phyloP scores from a whole-genome alignment of 345 rosid species.

The Salix viminalis region DNA sequence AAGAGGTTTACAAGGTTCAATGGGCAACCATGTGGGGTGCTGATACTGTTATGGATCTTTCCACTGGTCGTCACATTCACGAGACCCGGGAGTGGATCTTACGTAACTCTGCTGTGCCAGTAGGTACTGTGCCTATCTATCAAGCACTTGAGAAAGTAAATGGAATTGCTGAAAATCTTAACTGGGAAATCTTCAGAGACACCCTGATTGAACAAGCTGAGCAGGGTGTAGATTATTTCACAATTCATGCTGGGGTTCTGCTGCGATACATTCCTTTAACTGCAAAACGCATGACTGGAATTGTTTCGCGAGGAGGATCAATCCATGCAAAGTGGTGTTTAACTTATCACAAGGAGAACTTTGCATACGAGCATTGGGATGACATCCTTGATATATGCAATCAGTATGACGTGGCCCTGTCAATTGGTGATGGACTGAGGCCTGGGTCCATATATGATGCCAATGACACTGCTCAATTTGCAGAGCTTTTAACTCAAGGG shows the following conservation, averaged over 20 bases:
- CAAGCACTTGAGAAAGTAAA: conserved; percentile 96
- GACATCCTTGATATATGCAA: conserved; percentile 93
- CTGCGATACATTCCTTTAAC: conserved; percentile 90
- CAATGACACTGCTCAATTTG: conserved; percentile 95
- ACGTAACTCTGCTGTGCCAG: conserved; percentile 92
- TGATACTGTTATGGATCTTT: conserved; percentile 97
- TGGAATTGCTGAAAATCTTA: conserved; percentile 90
- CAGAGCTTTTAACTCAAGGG: conserved; percentile 98
- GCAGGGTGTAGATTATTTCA: conserved; percentile 98
- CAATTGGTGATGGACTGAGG: conserved; percentile 93
- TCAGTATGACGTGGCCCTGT: conserved; percentile 91
- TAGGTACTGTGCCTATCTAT: conserved; percentile 94
- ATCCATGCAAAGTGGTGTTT: conserved; percentile 99
- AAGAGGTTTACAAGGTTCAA: conserved; percentile 97
- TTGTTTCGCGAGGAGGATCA: conserved; percentile 95
- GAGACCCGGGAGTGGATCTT: conserved; percentile 98
- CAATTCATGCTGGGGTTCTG: conserved; percentile 92
- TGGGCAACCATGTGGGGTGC: conserved; percentile 99
- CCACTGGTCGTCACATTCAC: conserved; percentile 96
- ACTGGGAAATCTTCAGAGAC: conserved; percentile 88
- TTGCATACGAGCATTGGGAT: conserved; percentile 99
- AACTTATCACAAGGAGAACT: conserved; percentile 92
- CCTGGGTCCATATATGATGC: conserved; percentile 99
- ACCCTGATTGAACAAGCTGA: conserved; percentile 95
- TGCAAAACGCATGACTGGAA: conserved; percentile 94